Base-by-base conservation (phyloP, 805 yeast species). In the Blastobotrys terrestris region DNA sequence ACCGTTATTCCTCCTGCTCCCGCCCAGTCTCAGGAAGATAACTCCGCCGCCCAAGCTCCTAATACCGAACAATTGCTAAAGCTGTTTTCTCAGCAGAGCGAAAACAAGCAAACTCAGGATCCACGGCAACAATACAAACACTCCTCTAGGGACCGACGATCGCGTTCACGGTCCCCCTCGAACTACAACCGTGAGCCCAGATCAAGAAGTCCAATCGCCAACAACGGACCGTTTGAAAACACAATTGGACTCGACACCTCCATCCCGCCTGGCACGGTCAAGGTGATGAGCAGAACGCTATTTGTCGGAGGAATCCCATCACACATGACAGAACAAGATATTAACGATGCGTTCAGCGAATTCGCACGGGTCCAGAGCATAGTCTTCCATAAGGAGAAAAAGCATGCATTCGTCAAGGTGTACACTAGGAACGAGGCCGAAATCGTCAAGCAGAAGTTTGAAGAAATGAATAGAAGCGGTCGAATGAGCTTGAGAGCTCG, bases 331-430 rank as follows among this genome's bases (percentile, higher is more conserved):
- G 95, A 91, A 62, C 72, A 75, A 52, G 85, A 83, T 53, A 74
- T 94, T 39, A 78, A 85, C 2, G 74, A 79, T 16, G 80, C 84
- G 18, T 75, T 94, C 60, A 81, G 85, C 67, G 96, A 95, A 8
- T 86, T 76, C 63, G 97, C 95, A 13, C 94, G 86, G 62, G 96
- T 92, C 16, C 99, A 94, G 71, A 84, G 95, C 58, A 85, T 88
- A 21, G 87, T 92, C 52, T 73, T 91, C 65, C 89, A 92, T 72
- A 79, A 80, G 58, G 95, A 89, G 59, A 83, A 96, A 72, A 89
- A 86, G 63, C 98, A 94, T 70, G 99, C 98, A 0, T 94, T 94
- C 65, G 95, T 92, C 46, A 94, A 94, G 71, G 95, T 91, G 21
- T 89, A 86, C 67, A 87, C 95, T 19, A 80, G 99, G 70, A 77